Evolutionary conservation across 148 eudicot genomes (phyloP).

Genomic region (Rhododendron vialii): DNA sequence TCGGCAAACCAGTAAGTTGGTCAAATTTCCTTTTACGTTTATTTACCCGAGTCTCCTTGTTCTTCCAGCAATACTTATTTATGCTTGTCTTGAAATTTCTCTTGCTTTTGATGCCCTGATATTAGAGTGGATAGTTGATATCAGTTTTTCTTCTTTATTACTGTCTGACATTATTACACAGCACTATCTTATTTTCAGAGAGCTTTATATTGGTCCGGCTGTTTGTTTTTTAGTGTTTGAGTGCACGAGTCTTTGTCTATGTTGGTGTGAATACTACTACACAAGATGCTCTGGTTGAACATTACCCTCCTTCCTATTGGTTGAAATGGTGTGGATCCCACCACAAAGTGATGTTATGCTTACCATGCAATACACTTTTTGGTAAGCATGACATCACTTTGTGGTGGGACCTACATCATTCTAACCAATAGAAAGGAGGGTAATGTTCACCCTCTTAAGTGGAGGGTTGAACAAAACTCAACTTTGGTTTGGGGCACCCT

Average conservation of each 20-base stretch:
- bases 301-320: too few relatives aligned
- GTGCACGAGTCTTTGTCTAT: not conserved
- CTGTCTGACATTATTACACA: not conserved
- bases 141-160: not conserved
- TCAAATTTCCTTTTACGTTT: not conserved
- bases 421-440: too few relatives aligned
- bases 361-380: too few relatives aligned
- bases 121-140: not conserved
- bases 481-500: not conserved
- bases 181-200: not conserved
- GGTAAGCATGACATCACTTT: too few relatives aligned
- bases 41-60: not conserved
- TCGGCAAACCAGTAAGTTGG: slow-evolving; percentile 57
- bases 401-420: too few relatives aligned
- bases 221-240: not conserved
- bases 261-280: not conserved
- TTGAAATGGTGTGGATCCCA: too few relatives aligned
- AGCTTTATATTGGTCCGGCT: not conserved
- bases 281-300: not conserved
- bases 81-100: not conserved
- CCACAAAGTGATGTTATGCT: too few relatives aligned
- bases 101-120: not conserved
- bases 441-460: too few relatives aligned
- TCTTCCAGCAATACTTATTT: not conserved
- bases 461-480: too few relatives aligned